phyloP scores from a whole-genome alignment of 495 filamentous ascomycete genomes.

The Tuber indicum region DNA sequence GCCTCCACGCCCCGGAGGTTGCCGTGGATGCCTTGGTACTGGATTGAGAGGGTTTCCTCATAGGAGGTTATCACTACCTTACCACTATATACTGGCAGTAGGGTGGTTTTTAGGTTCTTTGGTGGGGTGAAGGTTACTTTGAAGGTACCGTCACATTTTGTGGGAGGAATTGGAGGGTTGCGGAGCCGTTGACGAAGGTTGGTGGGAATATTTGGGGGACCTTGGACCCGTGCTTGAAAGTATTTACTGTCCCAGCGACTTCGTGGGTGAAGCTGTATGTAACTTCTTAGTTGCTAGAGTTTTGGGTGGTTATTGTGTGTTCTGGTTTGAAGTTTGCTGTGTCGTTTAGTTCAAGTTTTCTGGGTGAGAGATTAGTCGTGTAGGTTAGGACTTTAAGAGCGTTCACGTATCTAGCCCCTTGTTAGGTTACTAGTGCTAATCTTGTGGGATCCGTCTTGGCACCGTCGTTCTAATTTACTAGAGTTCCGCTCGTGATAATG shows the following conservation, averaged over 20 bases:
- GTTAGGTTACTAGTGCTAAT: constrained; percentile 53
- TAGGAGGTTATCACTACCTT: constrained; percentile 51
- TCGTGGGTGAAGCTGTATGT: constrained; percentile 47
- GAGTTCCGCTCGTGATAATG: constrained; percentile 44
- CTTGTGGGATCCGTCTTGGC: constrained; percentile 39
- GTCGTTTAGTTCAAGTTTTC: constrained; percentile 55
- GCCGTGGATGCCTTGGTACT: constrained; percentile 50
- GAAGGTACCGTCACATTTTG: constrained; percentile 26
- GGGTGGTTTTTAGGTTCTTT: constrained; percentile 42
- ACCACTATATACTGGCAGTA: constrained; percentile 51
- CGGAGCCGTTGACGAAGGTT: constrained; percentile 35
- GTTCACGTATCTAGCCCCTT: constrained; percentile 54
- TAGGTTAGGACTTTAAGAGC: constrained; percentile 54
- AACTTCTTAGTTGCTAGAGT: constrained; percentile 47
- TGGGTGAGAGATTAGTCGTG: constrained; percentile 50
- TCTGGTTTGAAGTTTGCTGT: constrained; percentile 49
- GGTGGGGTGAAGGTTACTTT: constrained; percentile 47
- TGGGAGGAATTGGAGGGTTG: constrained; percentile 32
- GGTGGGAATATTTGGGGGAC: constrained; percentile 24
- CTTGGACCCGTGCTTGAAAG: constrained; percentile 29
- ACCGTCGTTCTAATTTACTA: constrained; percentile 50
- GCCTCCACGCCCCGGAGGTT: constrained; percentile 44
- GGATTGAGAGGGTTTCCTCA: constrained; percentile 48
- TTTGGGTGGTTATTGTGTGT: constrained; percentile 50
- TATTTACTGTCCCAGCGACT: constrained; percentile 38